Percentiles rank a stretch among this genome's conserved stretches.
Evolutionary conservation across 371 early-diverging fungal genomes (phyloP).

Genomic region (Lichtheimia hyalospora): DNA sequence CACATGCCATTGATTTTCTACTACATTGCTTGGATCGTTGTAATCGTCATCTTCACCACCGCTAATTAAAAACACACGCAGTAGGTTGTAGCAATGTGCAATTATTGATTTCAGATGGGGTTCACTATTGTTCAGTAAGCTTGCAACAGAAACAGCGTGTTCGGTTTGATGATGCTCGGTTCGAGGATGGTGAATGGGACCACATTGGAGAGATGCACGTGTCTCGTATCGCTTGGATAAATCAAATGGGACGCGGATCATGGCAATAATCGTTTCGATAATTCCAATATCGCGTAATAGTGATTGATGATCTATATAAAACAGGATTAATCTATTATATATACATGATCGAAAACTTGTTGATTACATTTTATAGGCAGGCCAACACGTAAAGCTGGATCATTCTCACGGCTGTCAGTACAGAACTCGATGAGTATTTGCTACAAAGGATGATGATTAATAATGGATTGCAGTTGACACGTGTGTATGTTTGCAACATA

Average conservation of each 20-base stretch:
- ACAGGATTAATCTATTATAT: not conserved
- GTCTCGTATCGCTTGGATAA: slow-evolving; percentile 29
- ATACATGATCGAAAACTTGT: not conserved
- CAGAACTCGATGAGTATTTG: slow-evolving; percentile 48
- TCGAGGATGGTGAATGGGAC: not conserved
- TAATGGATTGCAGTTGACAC: not conserved
- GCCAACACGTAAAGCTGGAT: slow-evolving; percentile 43
- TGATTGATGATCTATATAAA: slow-evolving; percentile 44
- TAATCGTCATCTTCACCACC: slow-evolving; percentile 5
- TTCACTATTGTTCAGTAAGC: slow-evolving; percentile 8
- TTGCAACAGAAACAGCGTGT: slow-evolving; percentile 10
- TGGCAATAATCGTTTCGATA: slow-evolving; percentile 36
- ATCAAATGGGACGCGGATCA: slow-evolving; percentile 48
- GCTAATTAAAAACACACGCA: slow-evolving; percentile 31
- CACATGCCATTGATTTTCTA: slow-evolving; percentile 24
- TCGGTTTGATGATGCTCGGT: not conserved
- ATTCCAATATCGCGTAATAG: slow-evolving; percentile 53
- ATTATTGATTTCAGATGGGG: slow-evolving; percentile 19
- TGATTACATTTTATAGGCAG: slow-evolving; percentile 37
- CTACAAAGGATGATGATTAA: slow-evolving; percentile 12
- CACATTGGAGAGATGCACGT: slow-evolving; percentile 7
- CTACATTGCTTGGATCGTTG: slow-evolving; percentile 2
- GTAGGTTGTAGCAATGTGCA: slow-evolving; percentile 25
- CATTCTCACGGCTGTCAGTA: slow-evolving; percentile 41
- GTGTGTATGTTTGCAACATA: slow-evolving; percentile 1